phyloP scores from a whole-genome alignment of 148 eudicot species.

The Dianthus caryophyllus region DNA sequence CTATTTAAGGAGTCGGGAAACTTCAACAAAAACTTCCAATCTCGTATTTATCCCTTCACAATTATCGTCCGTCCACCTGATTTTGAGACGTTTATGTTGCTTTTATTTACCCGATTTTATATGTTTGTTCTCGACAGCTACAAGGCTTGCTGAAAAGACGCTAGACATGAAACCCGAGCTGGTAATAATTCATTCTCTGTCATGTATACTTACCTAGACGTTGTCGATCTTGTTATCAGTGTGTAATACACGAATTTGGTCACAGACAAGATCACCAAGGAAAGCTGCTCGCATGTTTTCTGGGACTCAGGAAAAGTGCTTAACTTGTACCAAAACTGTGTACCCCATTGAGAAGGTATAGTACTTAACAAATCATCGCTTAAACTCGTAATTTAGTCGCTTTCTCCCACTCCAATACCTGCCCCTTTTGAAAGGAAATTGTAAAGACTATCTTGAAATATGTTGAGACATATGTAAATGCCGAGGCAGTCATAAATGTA shows the following conservation, averaged over 20 bases:
- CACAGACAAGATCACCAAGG: conserved; percentile 75
- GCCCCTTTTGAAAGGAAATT: too few species aligned
- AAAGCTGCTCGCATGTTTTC: conserved; percentile 87
- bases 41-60: conserved; percentile 44
- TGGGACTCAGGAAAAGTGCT: conserved; percentile 93
- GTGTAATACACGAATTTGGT: conserved; percentile 18
- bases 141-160: conserved; percentile 60
- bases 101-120: conserved; percentile 1
- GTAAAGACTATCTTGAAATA: too few species aligned
- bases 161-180: conserved; percentile 51
- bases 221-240: not conserved
- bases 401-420: not conserved
- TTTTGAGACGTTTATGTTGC: not conserved
- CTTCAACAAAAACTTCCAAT: conserved; percentile 81
- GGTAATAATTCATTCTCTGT: conserved; percentile 39
- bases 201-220: not conserved
- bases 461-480: too few species aligned
- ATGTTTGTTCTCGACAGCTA: conserved; percentile 41
- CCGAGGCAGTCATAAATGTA: not conserved
- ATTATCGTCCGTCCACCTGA: not conserved
- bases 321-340: conserved; percentile 83
- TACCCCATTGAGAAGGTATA: conserved; percentile 88
- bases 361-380: not conserved
- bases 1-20: conserved; percentile 88
- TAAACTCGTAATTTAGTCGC: not conserved